These are phyloP conservation scores for Clarireedia paspali DNA, from an alignment of 2,329 filamentous ascomycete genomes.

Conservation along the genomic window DNA sequence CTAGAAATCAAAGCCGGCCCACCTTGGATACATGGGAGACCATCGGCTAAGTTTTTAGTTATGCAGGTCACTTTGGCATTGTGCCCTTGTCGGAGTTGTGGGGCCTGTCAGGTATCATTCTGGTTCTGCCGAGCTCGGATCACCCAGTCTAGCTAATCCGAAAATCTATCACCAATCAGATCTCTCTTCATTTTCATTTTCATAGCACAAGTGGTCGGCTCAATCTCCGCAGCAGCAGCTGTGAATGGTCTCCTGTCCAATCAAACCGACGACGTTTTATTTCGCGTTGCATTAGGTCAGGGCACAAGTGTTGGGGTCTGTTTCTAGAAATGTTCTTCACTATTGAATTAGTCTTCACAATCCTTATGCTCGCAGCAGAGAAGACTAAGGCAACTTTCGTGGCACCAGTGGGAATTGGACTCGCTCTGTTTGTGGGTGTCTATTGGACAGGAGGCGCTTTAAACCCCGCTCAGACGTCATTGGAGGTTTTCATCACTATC, in stretches of 20 bases:
- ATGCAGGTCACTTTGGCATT: no score
- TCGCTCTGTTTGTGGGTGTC: constrained; percentile 40
- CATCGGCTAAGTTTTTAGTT: constrained; percentile 7
- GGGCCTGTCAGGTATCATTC: no score
- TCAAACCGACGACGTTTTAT: background rate
- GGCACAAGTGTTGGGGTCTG: constrained; percentile 30
- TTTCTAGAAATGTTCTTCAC: constrained; percentile 41
- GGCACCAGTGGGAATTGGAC: constrained; percentile 40
- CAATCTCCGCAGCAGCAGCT: background rate
- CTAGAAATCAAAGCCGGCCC: constrained; percentile 20
- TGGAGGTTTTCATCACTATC: constrained; percentile 35
- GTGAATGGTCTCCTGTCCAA: background rate
- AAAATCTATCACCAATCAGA: constrained; percentile 8
- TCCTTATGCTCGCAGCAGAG: constrained; percentile 36
- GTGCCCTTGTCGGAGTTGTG: no score
- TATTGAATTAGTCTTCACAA: constrained; percentile 38
- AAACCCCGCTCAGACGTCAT: constrained; percentile 39
- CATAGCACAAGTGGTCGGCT: constrained; percentile 15
- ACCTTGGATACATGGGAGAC: constrained; percentile 25
- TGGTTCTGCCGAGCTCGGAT: no score
- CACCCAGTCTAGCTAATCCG: no score
- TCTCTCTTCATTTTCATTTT: constrained; percentile 27
- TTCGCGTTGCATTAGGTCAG: background rate
- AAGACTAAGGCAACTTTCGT: constrained; percentile 34
- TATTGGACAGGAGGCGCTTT: constrained; percentile 41